These are phyloP conservation scores for Mycena pura DNA, from an alignment of 768 basidiomycete genomes.

Conservation along the genomic window DNA sequence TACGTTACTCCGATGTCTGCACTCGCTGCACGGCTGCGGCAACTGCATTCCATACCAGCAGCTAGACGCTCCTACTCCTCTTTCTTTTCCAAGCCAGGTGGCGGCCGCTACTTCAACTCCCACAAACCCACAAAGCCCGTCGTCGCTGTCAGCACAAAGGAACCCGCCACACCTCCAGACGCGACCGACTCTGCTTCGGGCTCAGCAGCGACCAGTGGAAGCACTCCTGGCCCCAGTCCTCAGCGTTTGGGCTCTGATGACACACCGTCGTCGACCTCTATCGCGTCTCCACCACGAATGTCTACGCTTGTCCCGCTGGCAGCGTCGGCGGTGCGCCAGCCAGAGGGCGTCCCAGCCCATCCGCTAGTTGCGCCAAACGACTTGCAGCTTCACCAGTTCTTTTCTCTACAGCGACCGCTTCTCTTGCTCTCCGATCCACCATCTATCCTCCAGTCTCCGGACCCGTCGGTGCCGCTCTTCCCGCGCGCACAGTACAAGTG, in stretches of 20 bases:
- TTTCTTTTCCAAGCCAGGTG: conserved; percentile 79
- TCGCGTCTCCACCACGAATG: conserved; percentile 26
- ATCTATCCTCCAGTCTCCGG: conserved; percentile 51
- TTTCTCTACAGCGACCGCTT: conserved; percentile 81
- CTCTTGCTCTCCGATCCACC: conserved; percentile 71
- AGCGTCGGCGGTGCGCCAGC: conserved; percentile 18
- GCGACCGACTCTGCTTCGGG: conserved; percentile 20
- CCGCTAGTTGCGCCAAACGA: conserved; percentile 69
- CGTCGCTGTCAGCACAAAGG: conserved; percentile 39
- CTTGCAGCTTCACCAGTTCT: conserved; percentile 85
- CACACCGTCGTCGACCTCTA: conserved; percentile 1
- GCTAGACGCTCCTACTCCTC: conserved; percentile 73
- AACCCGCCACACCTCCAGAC: conserved; percentile 31
- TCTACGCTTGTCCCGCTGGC: conserved; percentile 17
- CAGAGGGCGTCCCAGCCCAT: conserved; percentile 43
- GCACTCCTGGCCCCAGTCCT: conserved; percentile 6
- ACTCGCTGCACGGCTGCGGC: conserved; percentile 52
- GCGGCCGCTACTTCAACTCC: conserved; percentile 78
- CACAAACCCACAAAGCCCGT: conserved; percentile 69
- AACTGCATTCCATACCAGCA: conserved; percentile 54
- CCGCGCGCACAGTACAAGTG: conserved; percentile 29
- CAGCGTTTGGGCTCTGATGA: background rate
- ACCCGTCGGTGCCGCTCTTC: conserved; percentile 36
- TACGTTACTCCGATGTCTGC: conserved; percentile 50
- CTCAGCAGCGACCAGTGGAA: conserved; percentile 1